Conservation (phyloP, 208 protist species). For the Wallacemonas sp. region DNA sequence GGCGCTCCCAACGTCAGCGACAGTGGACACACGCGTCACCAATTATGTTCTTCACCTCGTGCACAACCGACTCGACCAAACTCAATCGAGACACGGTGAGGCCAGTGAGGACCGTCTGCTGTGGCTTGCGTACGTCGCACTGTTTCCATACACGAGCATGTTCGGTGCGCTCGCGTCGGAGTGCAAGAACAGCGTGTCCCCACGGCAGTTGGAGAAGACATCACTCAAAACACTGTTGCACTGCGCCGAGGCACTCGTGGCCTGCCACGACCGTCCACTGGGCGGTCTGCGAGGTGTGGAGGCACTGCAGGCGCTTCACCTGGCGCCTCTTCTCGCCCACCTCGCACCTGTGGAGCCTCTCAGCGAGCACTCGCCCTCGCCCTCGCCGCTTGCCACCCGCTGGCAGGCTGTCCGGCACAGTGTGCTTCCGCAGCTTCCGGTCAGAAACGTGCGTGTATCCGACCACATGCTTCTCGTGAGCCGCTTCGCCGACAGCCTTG, state of each 20-base stretch:
- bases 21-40: neutral
- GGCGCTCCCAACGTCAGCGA: slow-evolving; percentile 9
- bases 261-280: neutral
- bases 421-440: too few species aligned
- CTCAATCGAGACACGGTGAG: neutral
- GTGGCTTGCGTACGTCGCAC: slow-evolving; percentile 43
- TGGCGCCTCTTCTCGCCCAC: neutral
- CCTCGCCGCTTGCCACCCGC: neutral
- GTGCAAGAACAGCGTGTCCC: too few species aligned
- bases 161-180: too few species aligned
- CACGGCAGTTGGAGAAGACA: neutral
- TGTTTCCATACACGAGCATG: slow-evolving; percentile 34
- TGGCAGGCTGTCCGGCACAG: too few species aligned
- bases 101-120: slow-evolving; percentile 27
- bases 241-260: slow-evolving; percentile 1
- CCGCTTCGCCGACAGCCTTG: neutral
- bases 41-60: slow-evolving; percentile 40
- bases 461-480: neutral
- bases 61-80: slow-evolving; percentile 4
- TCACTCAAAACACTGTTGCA: neutral
- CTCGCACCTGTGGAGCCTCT: neutral
- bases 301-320: slow-evolving; percentile 32
- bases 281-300: neutral
- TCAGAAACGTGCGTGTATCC: neutral
- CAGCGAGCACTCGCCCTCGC: neutral